Evolutionary conservation across 495 filamentous ascomycete genomes (phyloP).

Genomic region (Parathielavia hyrcaniae): DNA sequence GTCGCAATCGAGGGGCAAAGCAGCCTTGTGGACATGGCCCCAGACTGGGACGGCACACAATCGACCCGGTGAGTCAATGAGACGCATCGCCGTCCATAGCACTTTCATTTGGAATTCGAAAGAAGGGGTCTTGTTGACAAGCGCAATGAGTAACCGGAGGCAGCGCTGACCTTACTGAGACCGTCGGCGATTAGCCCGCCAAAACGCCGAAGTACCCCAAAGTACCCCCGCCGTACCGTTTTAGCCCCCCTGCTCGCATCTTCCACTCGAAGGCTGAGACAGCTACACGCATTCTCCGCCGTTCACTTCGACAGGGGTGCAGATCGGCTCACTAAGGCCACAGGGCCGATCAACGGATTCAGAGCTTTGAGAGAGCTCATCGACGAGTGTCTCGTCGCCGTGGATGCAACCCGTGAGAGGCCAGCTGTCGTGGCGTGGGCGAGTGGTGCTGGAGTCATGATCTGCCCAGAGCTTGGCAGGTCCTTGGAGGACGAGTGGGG

Average conservation of each 20-base stretch:
- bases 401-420: too few relatives aligned
- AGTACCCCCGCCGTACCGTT: slow-evolving; percentile 8
- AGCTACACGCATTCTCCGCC: neutral
- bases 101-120: neutral
- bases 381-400: too few relatives aligned
- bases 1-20: neutral
- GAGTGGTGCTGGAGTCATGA: too few relatives aligned
- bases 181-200: slow-evolving; percentile 8
- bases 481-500: too few relatives aligned
- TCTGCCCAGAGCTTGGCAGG: too few relatives aligned
- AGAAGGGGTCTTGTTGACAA: neutral
- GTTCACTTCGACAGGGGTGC: neutral
- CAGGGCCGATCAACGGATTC: too few relatives aligned
- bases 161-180: neutral
- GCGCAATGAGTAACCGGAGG: neutral
- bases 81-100: neutral
- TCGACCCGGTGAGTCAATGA: neutral
- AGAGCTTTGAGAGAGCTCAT: too few relatives aligned
- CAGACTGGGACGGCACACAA: neutral
- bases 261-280: neutral
- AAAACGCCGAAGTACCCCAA: slow-evolving; percentile 10
- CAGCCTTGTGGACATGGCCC: neutral
- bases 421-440: too few relatives aligned
- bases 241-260: neutral
- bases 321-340: neutral